These are phyloP conservation scores for Pholiota microspora DNA, from an alignment of 768 basidiomycete species.

Conservation along the genomic window DNA sequence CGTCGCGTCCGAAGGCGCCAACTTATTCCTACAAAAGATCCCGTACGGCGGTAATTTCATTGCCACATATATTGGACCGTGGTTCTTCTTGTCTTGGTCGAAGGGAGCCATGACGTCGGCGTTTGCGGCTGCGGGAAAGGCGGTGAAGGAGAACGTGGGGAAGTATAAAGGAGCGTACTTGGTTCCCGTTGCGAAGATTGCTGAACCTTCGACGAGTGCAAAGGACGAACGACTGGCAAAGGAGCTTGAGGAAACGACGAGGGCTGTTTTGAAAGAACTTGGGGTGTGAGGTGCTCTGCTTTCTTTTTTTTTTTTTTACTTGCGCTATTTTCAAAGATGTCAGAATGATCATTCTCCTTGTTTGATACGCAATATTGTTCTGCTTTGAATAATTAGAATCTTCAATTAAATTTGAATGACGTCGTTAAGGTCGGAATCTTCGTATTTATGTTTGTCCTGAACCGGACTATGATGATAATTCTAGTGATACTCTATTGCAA, in stretches of 20 bases:
- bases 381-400: too few relatives aligned
- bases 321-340: too few relatives aligned
- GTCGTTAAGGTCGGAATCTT: too few relatives aligned
- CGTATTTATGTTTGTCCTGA: too few relatives aligned
- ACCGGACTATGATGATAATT: too few relatives aligned
- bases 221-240: slow-evolving; percentile 29
- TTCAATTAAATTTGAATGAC: too few relatives aligned
- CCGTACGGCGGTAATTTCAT: slow-evolving; percentile 11
- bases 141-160: slow-evolving; percentile 27
- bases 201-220: slow-evolving; percentile 25
- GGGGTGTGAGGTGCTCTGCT: slow-evolving; percentile 11
- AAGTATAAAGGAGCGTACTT: slow-evolving; percentile 38
- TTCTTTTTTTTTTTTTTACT: too few relatives aligned
- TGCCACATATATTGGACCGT: slow-evolving; percentile 8
- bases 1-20: slow-evolving; percentile 28
- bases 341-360: too few relatives aligned
- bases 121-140: slow-evolving; percentile 38
- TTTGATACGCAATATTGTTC: too few relatives aligned
- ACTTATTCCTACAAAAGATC: slow-evolving; percentile 9
- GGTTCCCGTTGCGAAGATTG: slow-evolving; percentile 30
- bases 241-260: slow-evolving; percentile 39
- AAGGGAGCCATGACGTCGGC: slow-evolving; percentile 34
- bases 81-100: slow-evolving; percentile 17
- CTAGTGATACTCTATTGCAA: too few relatives aligned
- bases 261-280: slow-evolving; percentile 27